These are phyloP conservation scores for Xylariomycetidae sp. DNA, from an alignment of 2,329 filamentous ascomycete genomes.

Conservation along the genomic window DNA sequence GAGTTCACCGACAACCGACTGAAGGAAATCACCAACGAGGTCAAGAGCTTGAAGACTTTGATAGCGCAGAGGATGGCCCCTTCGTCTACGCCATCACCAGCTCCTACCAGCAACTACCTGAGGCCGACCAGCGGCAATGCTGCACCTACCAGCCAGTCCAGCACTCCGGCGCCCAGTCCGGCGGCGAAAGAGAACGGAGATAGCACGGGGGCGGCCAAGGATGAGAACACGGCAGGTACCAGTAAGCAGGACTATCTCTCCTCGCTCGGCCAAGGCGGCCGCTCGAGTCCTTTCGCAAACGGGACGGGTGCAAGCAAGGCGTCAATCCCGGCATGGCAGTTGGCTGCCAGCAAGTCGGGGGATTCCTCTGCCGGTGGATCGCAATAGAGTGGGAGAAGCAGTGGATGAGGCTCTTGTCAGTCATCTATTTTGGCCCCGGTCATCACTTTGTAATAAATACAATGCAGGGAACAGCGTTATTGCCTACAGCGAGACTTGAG, in stretches of 20 bases:
- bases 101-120: constrained; percentile 4
- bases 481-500: no score
- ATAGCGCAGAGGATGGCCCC: constrained; percentile 60
- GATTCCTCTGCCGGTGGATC: constrained; percentile 10
- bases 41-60: constrained; percentile 88
- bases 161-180: constrained; percentile 16
- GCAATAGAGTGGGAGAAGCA: constrained; percentile 18
- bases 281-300: constrained; percentile 45
- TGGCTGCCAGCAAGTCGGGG: constrained; percentile 55
- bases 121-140: constrained; percentile 8
- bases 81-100: constrained; percentile 12
- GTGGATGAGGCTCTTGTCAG: no score
- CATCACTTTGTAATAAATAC: no score
- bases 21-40: constrained; percentile 78
- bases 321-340: constrained; percentile 76
- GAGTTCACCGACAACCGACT: constrained; percentile 75
- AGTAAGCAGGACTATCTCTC: constrained; percentile 29
- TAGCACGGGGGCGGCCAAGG: constrained; percentile 6
- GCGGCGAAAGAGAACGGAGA: constrained; percentile 17
- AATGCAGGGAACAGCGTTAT: no score
- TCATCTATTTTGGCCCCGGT: no score
- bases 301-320: constrained; percentile 51
- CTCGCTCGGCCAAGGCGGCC: constrained; percentile 30
- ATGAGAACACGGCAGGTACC: constrained; percentile 18
- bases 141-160: constrained; percentile 10